These are phyloP conservation scores for Aspergillus heteromorphus DNA, from an alignment of 495 filamentous ascomycete species.

Conservation along the genomic window DNA sequence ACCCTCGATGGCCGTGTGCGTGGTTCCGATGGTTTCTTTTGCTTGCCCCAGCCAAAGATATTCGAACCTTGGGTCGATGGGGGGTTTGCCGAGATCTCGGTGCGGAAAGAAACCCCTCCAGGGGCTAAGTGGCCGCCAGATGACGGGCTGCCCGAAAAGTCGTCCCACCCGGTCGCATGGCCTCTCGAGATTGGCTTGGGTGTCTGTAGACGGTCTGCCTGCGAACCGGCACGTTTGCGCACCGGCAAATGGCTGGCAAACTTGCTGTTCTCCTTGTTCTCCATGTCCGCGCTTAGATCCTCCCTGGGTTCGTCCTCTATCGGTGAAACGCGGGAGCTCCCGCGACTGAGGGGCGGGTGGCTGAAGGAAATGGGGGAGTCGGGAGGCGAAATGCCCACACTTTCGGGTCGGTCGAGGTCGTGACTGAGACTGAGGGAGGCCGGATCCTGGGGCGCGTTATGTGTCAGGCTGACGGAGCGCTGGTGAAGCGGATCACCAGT, in stretches of 20 bases:
- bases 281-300: slow-evolving; percentile 2
- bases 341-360: slow-evolving; percentile 17
- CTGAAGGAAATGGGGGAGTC: slow-evolving; percentile 28
- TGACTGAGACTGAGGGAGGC: background rate
- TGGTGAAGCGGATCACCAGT: slow-evolving; percentile 13
- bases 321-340: slow-evolving; percentile 43
- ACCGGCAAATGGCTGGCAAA: slow-evolving; percentile 22
- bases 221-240: slow-evolving; percentile 13
- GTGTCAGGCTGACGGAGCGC: slow-evolving; percentile 15
- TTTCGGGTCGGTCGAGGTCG: background rate
- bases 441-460: slow-evolving; percentile 5
- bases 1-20: slow-evolving; percentile 24
- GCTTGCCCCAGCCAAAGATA: slow-evolving; percentile 27
- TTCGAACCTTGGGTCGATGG: slow-evolving; percentile 19
- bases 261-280: slow-evolving; percentile 7
- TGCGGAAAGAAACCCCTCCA: slow-evolving; percentile 20
- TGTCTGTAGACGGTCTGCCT: slow-evolving; percentile 1
- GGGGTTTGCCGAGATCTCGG: slow-evolving; percentile 14
- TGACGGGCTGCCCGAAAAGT: slow-evolving; percentile 46
- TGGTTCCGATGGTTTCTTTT: slow-evolving; percentile 22
- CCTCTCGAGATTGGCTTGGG: slow-evolving; percentile 12
- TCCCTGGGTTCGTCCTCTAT: slow-evolving; percentile 30
- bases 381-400: slow-evolving; percentile 40
- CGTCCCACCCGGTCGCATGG: slow-evolving; percentile 40
- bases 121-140: slow-evolving; percentile 18